Conservation (phyloP, 2,329 filamentous ascomycete species). For the Catunica adiposa region DNA sequence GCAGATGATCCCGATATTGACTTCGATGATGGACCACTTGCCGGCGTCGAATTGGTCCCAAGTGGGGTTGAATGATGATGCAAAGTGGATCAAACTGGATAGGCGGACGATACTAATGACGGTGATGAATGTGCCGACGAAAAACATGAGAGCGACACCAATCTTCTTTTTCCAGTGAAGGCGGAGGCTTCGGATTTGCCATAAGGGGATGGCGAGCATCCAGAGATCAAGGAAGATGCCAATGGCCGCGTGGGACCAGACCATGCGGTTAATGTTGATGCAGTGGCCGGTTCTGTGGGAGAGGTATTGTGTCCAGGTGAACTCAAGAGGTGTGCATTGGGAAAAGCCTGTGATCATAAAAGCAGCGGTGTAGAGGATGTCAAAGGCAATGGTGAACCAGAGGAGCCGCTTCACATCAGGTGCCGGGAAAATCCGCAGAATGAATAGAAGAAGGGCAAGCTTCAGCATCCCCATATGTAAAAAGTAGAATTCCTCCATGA, state of each 20-base stretch:
- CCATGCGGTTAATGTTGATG: conserved; percentile 31
- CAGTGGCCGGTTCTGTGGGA: conserved; percentile 31
- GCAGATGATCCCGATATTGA: conserved; percentile 20
- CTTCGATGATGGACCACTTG: conserved; percentile 20
- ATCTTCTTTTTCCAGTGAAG: conserved; percentile 33
- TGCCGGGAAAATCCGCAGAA: conserved; percentile 36
- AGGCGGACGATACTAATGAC: conserved; percentile 17
- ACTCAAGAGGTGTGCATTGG: conserved; percentile 34
- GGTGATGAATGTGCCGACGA: conserved; percentile 28
- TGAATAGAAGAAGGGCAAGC: conserved; percentile 37
- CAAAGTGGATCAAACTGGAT: conserved; percentile 16
- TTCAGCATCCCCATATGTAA: conserved; percentile 30
- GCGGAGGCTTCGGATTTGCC: conserved; percentile 26
- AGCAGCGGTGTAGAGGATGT: conserved; percentile 23
- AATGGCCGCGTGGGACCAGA: conserved; percentile 35
- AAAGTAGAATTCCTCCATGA: conserved; percentile 31
- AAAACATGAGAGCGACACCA: conserved; percentile 34
- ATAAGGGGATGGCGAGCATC: conserved; percentile 35
- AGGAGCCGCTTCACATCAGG: conserved; percentile 24
- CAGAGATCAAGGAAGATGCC: conserved; percentile 36
- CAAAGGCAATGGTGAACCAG: conserved; percentile 27
- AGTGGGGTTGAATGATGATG: conserved; percentile 17
- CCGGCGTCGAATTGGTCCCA: conserved; percentile 18
- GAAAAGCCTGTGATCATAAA: conserved; percentile 31
- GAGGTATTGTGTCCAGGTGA: conserved; percentile 39